Conservation (phyloP, 176 grass and related monocot genomes). For the Olyra latifolia region DNA sequence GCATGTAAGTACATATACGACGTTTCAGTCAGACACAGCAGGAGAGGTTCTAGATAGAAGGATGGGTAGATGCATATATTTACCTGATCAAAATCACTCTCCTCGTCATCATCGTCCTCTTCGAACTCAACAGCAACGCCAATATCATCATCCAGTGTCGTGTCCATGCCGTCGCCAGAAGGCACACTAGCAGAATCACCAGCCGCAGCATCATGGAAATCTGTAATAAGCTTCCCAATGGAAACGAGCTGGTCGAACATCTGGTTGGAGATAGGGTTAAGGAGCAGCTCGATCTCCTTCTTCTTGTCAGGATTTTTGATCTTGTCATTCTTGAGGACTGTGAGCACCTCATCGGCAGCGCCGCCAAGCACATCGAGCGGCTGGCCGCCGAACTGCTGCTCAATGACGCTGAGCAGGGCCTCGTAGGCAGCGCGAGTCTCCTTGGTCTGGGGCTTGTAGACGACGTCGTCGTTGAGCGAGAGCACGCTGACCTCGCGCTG, state of each 20-base stretch:
- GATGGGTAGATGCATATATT: not conserved
- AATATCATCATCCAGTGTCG: slow-evolving; percentile 69
- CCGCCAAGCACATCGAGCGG: slow-evolving; percentile 75
- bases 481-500: slow-evolving; percentile 69
- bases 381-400: slow-evolving; percentile 78
- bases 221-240: slow-evolving; percentile 74
- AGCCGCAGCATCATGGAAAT: slow-evolving; percentile 61
- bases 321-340: slow-evolving; percentile 81
- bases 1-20: not conserved
- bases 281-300: slow-evolving; percentile 90
- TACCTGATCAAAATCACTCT: slow-evolving; percentile 93
- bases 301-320: slow-evolving; percentile 84
- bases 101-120: slow-evolving; percentile 82
- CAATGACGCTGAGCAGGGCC: slow-evolving; percentile 78
- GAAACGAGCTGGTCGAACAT: slow-evolving; percentile 84
- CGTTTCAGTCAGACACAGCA: not conserved
- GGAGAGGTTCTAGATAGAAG: not conserved
- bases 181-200: slow-evolving; percentile 26
- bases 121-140: slow-evolving; percentile 95
- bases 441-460: slow-evolving; percentile 90
- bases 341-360: slow-evolving; percentile 69
- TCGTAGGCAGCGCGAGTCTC: slow-evolving; percentile 94
- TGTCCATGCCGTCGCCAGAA: slow-evolving; percentile 46
- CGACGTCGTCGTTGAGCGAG: slow-evolving; percentile 67
- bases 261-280: slow-evolving; percentile 70